Base-by-base conservation (phyloP, 1,284 basidiomycete species). In the Macrocystidia cucumis region DNA sequence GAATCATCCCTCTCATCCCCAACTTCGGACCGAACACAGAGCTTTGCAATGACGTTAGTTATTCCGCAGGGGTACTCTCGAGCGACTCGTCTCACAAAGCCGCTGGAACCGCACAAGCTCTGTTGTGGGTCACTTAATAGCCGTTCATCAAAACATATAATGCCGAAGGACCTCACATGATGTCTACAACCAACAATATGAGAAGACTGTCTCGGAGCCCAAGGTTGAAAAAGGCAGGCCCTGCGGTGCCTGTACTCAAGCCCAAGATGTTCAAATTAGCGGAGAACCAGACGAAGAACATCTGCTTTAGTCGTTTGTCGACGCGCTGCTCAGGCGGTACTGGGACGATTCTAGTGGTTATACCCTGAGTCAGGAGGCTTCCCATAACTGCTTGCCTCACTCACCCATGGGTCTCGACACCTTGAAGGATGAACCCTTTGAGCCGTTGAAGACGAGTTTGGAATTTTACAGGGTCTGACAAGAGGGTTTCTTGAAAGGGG, bases 251-350 rank as follows among this genome's bases (percentile, higher is more conserved):
- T 2, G 72, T 69, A 22, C 56, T 51, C 20, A 57, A 77, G 56
- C 64, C 62, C 19, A 76, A 56, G 38, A 81, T 62, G 44, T 79
- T 79, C 51, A 75, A 62, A 42, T 78, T 79, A 32, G 66, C 64
- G 5, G 75, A 72, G 45, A 80, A 74, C 78, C 78, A 80, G 12
- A 78, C 62, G 43, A 76, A 75, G 53, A 79, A 80, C 56, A 78
- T 62, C 45, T 80, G 77, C 44, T 74, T 72, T 39, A 74, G 63
- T 7, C 74, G 64, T 4, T 55, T 62, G 32, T 81, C 74, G 9
- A 59, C 59, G 19, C 76, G 57, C 35, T 68, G 53, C 32, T 65
- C 62, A 0, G 43, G 41, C 3, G 69, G 57, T 4, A 72, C 62
- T 2, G 78, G 78, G 2, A 60, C 55, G 19, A 80, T 75, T 1